A percentile compares a stretch with the other conserved stretches of the same genome.
Evolutionary conservation across 495 filamentous ascomycete genomes (phyloP).

Genomic region (Xylaria castorea): DNA sequence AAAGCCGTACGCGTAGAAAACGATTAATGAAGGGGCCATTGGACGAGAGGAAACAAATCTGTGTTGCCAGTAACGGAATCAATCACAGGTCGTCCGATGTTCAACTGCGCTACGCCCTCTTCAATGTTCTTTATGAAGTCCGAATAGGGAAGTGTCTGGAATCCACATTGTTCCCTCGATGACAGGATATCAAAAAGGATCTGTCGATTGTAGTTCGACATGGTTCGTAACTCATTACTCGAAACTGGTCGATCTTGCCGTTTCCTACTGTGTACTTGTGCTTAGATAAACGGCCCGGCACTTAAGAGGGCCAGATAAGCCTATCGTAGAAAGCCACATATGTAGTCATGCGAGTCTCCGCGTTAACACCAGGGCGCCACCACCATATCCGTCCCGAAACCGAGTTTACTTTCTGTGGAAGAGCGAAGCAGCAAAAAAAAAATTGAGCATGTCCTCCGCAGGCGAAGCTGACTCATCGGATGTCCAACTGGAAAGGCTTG

Average conservation of each 20-base stretch:
- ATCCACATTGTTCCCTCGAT: not conserved
- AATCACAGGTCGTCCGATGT: slow-evolving; percentile 1
- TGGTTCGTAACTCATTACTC: not conserved
- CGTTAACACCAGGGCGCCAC: not conserved
- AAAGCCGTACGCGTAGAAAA: not conserved
- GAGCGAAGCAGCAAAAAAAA: not conserved
- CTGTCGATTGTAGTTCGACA: not conserved
- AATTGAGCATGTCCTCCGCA: not conserved
- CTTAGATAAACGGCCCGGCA: slow-evolving; percentile 20
- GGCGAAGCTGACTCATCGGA: slow-evolving; percentile 52
- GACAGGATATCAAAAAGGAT: not conserved
- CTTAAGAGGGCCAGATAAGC: slow-evolving; percentile 4
- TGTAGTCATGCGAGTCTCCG: not conserved
- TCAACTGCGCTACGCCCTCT: not conserved
- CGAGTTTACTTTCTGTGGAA: not conserved
- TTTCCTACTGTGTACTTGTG: not conserved
- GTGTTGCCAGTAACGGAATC: not conserved
- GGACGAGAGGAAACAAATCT: not conserved
- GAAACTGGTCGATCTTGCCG: not conserved
- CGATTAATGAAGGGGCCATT: not conserved
- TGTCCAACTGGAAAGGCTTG: slow-evolving; percentile 71
- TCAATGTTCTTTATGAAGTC: not conserved
- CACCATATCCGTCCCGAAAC: not conserved
- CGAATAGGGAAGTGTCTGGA: not conserved
- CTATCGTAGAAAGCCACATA: slow-evolving; percentile 6